Evolutionary conservation across 441 rosid genomes (phyloP).

Genomic region (Kokia cookei): DNA sequence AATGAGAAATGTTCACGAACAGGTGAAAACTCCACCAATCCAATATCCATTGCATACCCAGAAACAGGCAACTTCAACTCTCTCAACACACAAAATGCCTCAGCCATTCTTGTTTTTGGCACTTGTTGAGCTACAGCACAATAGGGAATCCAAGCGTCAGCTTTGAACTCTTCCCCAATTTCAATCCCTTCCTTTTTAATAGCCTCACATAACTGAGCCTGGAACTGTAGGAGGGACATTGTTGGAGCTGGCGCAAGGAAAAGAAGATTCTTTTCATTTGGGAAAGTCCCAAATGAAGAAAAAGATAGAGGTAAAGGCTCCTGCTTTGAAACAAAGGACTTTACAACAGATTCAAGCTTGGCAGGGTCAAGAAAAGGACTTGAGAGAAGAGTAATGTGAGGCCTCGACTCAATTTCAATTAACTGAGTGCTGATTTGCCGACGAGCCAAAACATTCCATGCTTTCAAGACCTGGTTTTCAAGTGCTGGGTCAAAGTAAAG

Average conservation of each 20-base stretch:
- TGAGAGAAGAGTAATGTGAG: conserved; percentile 81
- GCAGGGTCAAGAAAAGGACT: conserved; percentile 46
- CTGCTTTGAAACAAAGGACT: conserved; percentile 54
- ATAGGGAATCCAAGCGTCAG: conserved; percentile 74
- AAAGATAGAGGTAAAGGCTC: conserved; percentile 62
- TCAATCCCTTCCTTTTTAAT: conserved; percentile 80
- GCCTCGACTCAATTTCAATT: conserved; percentile 85
- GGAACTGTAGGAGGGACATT: conserved; percentile 66
- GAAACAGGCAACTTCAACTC: conserved; percentile 84
- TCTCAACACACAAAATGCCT: conserved; percentile 74
- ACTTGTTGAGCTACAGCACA: conserved; percentile 88
- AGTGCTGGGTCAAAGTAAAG: conserved; percentile 91
- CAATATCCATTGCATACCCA: conserved; percentile 87
- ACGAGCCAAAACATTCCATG: conserved; percentile 93
- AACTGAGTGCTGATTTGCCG: conserved; percentile 89
- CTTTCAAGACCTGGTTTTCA: conserved; percentile 90
- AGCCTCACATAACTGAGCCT: conserved; percentile 61
- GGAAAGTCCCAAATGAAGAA: conserved; percentile 60
- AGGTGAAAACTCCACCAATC: conserved; percentile 80
- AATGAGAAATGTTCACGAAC: conserved; percentile 81
- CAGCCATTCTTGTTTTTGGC: conserved; percentile 62
- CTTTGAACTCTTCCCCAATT: conserved; percentile 58
- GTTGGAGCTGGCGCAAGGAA: conserved; percentile 78
- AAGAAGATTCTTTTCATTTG: conserved; percentile 61
- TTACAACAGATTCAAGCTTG: conserved; percentile 60